Conservation (phyloP, 768 basidiomycete genomes). For the Albatrellus ellisii region DNA sequence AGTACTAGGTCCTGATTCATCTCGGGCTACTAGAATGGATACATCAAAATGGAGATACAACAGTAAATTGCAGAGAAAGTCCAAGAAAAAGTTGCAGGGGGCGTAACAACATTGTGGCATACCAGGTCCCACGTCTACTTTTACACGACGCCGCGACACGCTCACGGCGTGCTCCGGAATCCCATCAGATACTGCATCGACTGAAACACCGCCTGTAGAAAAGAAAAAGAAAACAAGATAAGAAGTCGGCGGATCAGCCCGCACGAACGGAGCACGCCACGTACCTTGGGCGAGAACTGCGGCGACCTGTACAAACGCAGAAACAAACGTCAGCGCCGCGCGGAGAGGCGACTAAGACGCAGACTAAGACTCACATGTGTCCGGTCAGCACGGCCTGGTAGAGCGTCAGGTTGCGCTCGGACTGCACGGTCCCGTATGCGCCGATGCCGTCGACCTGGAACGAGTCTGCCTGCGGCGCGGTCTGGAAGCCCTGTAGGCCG, state of each 20-base stretch:
- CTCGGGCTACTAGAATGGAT: too few relatives aligned
- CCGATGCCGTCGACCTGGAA: conserved; percentile 10
- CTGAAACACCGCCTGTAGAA: not conserved
- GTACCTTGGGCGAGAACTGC: conserved; percentile 9
- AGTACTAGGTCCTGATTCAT: too few relatives aligned
- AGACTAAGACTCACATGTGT: conserved; percentile 9
- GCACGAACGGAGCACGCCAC: not conserved
- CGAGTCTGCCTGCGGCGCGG: conserved; percentile 6
- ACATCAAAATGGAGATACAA: too few relatives aligned
- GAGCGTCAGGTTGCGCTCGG: conserved; percentile 11
- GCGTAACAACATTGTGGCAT: too few relatives aligned
- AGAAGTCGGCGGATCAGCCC: not conserved
- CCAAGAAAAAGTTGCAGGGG: too few relatives aligned
- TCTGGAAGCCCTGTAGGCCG: conserved; percentile 10
- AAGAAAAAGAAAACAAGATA: not conserved
- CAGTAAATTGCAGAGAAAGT: too few relatives aligned
- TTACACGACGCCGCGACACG: not conserved
- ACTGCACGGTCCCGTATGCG: conserved; percentile 9
- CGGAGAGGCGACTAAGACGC: not conserved
- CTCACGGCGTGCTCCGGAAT: not conserved
- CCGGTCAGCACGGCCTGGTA: conserved; percentile 12
- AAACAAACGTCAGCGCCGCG: not conserved
- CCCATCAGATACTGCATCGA: not conserved
- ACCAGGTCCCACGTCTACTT: too few relatives aligned
- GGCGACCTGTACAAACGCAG: conserved; percentile 6